Base-by-base conservation (phyloP, 2,329 filamentous ascomycete genomes). In the Exophiala oligosperma region DNA sequence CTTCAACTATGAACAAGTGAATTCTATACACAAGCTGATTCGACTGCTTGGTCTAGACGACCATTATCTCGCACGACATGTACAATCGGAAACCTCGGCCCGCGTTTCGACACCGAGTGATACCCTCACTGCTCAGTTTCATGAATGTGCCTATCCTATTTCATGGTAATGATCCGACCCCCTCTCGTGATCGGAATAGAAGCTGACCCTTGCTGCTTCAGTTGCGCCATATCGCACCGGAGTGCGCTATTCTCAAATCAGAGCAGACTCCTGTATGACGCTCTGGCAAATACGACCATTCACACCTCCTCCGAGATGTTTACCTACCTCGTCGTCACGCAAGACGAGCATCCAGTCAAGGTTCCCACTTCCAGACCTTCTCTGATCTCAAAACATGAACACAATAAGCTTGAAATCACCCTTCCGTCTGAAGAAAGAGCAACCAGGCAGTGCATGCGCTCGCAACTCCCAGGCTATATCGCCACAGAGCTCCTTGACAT, bases 141-240 rank as follows among this genome's bases (percentile, higher is more conserved):
- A n/a, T 3, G 3, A 56, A 35, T 59, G 55, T 46, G 59, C 59
- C 6, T 61, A 61, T 52, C 37, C 59, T 43, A 47, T 61, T 29
- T 61, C 59, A 54, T 61, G 59, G 59, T 61, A 52, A 57, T 51
- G 47, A 43, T 12, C 9, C 23, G 17, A 26, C 43, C 23, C 43
- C 23, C 43, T 29, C 49, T 52, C 37, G 29, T 52, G 57, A 12
- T 47, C 11, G 24, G 24, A 38, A 44, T 23, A 50, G 26, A 28
- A 28, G 26, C 26, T 28, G 26, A 28, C 7, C 7, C 17, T 12
- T 56, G 32, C 21, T 43, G n/a, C 41, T 46, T 12, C 44, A 62
- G 56, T 52, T 62, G 59, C 32, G 59, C 59, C 29, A 56, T 62
- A 23, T 47, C 54, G 37, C 56, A 60, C 41, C 52, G 46, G n/a